Conservation (phyloP, 1,139 yeast species). For the Fermentozyma sake region DNA sequence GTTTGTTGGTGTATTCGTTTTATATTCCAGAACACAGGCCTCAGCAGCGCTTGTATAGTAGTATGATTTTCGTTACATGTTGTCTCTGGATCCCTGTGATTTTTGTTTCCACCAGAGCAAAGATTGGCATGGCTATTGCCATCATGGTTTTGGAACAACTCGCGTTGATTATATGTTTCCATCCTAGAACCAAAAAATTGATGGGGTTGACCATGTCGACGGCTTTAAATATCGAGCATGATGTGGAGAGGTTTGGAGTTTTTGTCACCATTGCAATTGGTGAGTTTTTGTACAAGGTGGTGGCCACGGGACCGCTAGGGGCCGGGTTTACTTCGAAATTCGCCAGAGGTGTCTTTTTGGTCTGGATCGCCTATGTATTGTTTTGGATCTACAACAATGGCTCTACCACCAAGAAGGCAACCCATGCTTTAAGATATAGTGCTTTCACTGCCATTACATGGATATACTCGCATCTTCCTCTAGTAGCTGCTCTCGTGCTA, state of each 20-base stretch:
- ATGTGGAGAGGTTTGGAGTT: conserved; percentile 55
- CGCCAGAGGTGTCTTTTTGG: conserved; percentile 47
- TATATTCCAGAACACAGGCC: conserved; percentile 50
- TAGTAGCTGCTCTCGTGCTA: conserved; percentile 47
- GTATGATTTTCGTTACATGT: conserved; percentile 26
- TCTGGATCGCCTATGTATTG: conserved; percentile 47
- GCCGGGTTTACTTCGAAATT: conserved; percentile 42
- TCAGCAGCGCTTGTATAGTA: conserved; percentile 45
- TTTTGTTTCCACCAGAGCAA: conserved; percentile 41
- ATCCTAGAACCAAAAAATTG: conserved; percentile 43
- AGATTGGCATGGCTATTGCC: conserved; percentile 43
- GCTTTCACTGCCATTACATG: conserved; percentile 44
- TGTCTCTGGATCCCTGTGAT: conserved; percentile 46
- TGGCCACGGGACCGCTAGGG: conserved; percentile 47
- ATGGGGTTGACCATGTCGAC: conserved; percentile 47
- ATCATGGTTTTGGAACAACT: conserved; percentile 41
- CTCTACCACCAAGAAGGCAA: conserved; percentile 45
- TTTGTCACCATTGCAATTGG: conserved; percentile 66
- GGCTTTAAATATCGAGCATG: conserved; percentile 64
- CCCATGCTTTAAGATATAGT: conserved; percentile 53
- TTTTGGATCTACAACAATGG: conserved; percentile 56
- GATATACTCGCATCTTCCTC: conserved; percentile 50
- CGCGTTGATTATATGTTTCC: conserved; percentile 30
- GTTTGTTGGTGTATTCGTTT: conserved; percentile 42
- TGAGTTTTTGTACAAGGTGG: conserved; percentile 56